phyloP scores from a whole-genome alignment of 108 stramenopile genomes.

The Mediolabrus comicus region DNA sequence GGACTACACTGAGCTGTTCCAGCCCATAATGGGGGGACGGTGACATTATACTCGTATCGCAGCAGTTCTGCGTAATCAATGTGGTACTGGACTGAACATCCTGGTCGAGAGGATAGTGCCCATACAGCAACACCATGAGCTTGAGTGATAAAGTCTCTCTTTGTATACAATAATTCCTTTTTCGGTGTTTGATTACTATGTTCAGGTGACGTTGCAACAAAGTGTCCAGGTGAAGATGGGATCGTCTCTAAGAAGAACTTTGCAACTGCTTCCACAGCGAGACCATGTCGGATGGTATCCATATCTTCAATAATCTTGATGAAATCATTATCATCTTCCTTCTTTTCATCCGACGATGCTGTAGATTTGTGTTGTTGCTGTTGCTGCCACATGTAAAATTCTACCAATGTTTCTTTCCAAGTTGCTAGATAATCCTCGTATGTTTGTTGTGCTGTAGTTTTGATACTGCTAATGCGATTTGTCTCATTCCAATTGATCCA shows the following conservation, averaged over 20 bases:
- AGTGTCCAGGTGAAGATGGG: constrained; percentile 11
- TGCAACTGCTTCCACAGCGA: constrained; percentile 44
- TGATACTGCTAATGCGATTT: neutral
- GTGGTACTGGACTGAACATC: constrained; percentile 73
- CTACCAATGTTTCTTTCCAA: constrained; percentile 17
- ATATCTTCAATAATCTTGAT: neutral
- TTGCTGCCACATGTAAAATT: neutral
- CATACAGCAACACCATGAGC: constrained; percentile 77
- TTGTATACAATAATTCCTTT: constrained; percentile 12
- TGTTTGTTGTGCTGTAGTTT: neutral
- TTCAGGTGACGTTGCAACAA: neutral
- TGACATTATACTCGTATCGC: constrained; percentile 73
- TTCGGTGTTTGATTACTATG: neutral
- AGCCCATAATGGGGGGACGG: constrained; percentile 76
- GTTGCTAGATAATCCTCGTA: constrained; percentile 7
- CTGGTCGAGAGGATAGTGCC: constrained; percentile 58
- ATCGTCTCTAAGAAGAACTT: constrained; percentile 35
- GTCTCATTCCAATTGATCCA: constrained; percentile 31
- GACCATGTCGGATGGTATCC: constrained; percentile 33
- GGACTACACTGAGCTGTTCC: constrained; percentile 78
- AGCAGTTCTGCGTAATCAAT: constrained; percentile 85
- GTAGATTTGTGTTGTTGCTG: neutral
- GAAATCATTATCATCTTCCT: neutral
- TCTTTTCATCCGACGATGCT: constrained; percentile 1
- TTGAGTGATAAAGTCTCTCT: neutral